These are phyloP conservation scores for Suillus clintonianus DNA, from an alignment of 768 basidiomycete genomes.

Conservation along the genomic window DNA sequence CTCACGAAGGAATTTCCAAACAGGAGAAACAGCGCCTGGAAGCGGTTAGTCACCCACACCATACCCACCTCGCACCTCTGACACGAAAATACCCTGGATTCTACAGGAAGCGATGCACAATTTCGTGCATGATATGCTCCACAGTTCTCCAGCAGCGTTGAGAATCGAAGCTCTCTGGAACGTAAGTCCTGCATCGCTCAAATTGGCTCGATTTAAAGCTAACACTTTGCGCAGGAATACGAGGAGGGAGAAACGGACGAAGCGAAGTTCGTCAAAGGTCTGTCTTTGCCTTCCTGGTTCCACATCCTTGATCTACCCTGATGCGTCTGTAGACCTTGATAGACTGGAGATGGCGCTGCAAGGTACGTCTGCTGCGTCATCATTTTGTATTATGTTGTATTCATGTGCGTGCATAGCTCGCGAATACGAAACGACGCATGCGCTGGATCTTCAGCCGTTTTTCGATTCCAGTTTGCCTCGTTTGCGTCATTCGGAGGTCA, in stretches of 20 bases:
- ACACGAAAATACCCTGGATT: constrained; percentile 9
- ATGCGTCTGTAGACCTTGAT: constrained; percentile 63
- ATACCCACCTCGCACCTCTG: not conserved
- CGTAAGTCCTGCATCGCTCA: constrained; percentile 37
- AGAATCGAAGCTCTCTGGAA: constrained; percentile 73
- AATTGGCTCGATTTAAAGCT: not conserved
- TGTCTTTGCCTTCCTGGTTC: not conserved
- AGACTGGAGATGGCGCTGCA: constrained; percentile 87
- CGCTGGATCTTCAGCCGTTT: constrained; percentile 64
- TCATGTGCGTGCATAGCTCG: constrained; percentile 43
- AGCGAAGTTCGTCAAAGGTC: constrained; percentile 86
- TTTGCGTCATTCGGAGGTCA: constrained; percentile 71
- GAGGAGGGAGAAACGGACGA: constrained; percentile 73
- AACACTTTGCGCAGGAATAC: constrained; percentile 64
- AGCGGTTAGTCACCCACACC: constrained; percentile 42
- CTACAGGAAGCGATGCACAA: constrained; percentile 85
- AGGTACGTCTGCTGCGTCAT: constrained; percentile 41
- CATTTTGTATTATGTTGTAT: not conserved
- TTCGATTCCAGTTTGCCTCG: constrained; percentile 79
- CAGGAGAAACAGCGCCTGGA: constrained; percentile 79
- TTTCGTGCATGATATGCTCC: constrained; percentile 89
- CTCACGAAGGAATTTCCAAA: constrained; percentile 83
- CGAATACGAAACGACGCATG: constrained; percentile 68
- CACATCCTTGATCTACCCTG: not conserved
- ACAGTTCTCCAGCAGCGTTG: constrained; percentile 65